Evolutionary conservation across 768 basidiomycete genomes (phyloP).

Genomic region (Paxillus rubicundulus): DNA sequence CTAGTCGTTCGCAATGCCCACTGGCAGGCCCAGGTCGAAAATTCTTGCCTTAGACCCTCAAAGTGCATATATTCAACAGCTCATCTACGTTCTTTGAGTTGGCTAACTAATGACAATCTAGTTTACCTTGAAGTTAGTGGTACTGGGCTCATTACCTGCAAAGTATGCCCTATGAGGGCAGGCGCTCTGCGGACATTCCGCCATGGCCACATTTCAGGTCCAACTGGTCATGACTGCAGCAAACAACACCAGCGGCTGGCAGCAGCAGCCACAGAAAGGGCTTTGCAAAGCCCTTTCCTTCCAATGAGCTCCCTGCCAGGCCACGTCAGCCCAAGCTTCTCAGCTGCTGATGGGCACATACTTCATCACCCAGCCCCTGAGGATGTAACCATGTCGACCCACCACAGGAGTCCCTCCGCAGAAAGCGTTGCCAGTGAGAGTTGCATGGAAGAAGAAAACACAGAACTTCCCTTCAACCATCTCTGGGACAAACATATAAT

Average conservation of each 20-base stretch:
- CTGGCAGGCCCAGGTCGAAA: not conserved
- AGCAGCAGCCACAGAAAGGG: not conserved
- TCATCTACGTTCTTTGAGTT: not conserved
- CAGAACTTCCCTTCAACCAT: not conserved
- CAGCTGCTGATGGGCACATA: no score
- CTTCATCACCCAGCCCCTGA: no score
- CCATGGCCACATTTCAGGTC: not conserved
- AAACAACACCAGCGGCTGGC: not conserved
- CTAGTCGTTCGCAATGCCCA: not conserved
- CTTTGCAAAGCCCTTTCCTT: not conserved
- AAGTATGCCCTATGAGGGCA: not conserved
- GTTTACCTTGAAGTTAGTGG: slow-evolving; percentile 1
- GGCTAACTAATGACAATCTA: not conserved
- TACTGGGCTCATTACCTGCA: not conserved
- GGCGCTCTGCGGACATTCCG: not conserved
- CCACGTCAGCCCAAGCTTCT: not conserved
- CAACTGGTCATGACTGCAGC: not conserved
- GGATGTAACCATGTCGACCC: not conserved
- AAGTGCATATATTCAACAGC: not conserved
- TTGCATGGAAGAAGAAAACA: not conserved
- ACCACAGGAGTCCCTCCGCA: no score
- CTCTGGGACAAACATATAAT: not conserved
- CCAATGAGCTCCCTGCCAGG: not conserved
- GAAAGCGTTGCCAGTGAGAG: no score
- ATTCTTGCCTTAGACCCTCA: not conserved